Conservation (phyloP, 495 filamentous ascomycete species). For the Clohesyomyces aquaticus region DNA sequence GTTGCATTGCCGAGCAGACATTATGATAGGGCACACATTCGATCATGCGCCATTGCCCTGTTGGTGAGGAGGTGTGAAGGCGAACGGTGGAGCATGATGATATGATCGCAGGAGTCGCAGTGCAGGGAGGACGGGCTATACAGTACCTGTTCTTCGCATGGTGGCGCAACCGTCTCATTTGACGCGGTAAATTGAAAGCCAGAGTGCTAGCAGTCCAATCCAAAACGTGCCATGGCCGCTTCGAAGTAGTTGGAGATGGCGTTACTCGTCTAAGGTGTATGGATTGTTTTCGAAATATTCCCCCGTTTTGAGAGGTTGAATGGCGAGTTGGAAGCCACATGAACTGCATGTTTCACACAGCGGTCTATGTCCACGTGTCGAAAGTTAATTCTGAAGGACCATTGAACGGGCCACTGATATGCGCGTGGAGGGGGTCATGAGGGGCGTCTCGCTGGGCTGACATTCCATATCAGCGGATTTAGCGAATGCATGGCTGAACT, state of each 20-base stretch:
- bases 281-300: not conserved
- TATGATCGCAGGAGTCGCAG: not conserved
- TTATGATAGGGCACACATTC: not conserved
- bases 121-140: too few species aligned
- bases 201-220: too few species aligned
- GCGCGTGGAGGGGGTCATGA: not conserved
- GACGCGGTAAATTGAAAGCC: too few species aligned
- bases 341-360: not conserved
- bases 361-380: not conserved
- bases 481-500: not conserved
- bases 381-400: not conserved
- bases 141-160: too few species aligned
- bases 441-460: not conserved
- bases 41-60: not conserved
- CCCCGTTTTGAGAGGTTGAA: not conserved
- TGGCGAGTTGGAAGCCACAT: not conserved
- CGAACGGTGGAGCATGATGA: not conserved
- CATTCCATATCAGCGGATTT: not conserved
- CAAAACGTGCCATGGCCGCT: too few species aligned
- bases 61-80: not conserved
- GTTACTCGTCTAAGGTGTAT: not conserved
- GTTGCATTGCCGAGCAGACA: not conserved
- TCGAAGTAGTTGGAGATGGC: too few species aligned
- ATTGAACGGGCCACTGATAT: not conserved
- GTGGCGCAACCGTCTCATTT: too few species aligned